These are phyloP conservation scores for Kurtzmaniella quercitrusa DNA, from an alignment of 1,139 yeast genomes.

Conservation along the genomic window DNA sequence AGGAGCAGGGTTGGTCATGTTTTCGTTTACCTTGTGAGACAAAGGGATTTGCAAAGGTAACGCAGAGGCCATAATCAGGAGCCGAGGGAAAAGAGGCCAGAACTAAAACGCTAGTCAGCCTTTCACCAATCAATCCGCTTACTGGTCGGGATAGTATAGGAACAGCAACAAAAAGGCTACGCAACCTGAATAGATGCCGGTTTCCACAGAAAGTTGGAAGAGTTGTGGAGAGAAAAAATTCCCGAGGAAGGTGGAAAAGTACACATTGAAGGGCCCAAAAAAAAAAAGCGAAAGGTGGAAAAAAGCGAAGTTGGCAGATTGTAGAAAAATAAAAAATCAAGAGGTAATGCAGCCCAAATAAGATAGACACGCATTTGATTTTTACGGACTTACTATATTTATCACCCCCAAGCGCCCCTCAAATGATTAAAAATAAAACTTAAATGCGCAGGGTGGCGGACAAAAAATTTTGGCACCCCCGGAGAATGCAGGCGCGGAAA, in stretches of 20 bases:
- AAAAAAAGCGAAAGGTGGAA: neutral
- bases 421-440: neutral
- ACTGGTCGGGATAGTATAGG: too few species aligned
- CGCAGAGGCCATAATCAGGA: constrained; percentile 14
- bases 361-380: neutral
- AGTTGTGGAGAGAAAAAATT: neutral
- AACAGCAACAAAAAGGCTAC: too few species aligned
- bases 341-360: neutral
- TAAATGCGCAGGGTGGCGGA: neutral
- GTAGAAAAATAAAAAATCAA: neutral
- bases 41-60: constrained; percentile 18
- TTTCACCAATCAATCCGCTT: neutral
- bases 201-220: neutral
- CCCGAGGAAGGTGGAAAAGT: neutral
- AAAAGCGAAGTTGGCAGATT: neutral
- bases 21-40: constrained; percentile 16
- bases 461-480: neutral
- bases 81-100: neutral
- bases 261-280: neutral
- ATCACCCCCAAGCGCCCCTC: neutral
- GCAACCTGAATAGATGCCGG: too few species aligned
- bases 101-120: neutral
- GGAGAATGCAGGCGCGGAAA: too few species aligned
- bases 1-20: constrained; percentile 10
- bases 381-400: neutral